These are phyloP conservation scores for Polytrichum commune DNA, from an alignment of 225 moss, liverwort and hornwort species.

Conservation along the genomic window DNA sequence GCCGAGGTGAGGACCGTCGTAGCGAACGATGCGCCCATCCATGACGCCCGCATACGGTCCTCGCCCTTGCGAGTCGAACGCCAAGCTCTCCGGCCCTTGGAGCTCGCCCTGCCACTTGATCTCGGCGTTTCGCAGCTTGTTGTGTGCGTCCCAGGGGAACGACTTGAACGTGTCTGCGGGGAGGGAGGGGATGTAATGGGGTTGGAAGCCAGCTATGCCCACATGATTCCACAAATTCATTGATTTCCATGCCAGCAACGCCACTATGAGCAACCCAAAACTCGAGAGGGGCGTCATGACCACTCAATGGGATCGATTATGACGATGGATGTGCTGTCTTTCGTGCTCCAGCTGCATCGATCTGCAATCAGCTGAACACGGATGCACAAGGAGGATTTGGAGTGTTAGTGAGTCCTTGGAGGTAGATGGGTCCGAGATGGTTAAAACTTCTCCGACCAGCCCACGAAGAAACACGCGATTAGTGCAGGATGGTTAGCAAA, in stretches of 20 bases:
- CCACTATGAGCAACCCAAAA: slow-evolving; percentile 18
- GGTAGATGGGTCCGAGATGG: too few species aligned
- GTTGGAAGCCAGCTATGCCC: slow-evolving; percentile 24
- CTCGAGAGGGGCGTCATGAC: slow-evolving; percentile 21
- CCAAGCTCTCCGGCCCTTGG: slow-evolving; percentile 77
- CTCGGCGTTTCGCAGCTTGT: slow-evolving; percentile 40
- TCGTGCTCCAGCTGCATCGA: too few species aligned
- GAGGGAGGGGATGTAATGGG: slow-evolving; percentile 26
- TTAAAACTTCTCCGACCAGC: too few species aligned
- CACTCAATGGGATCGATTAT: too few species aligned
- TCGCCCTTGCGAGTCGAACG: slow-evolving; percentile 72
- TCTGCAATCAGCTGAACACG: too few species aligned
- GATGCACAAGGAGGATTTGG: too few species aligned
- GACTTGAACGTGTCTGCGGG: slow-evolving; percentile 17
- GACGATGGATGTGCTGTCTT: too few species aligned
- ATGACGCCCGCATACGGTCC: slow-evolving; percentile 79
- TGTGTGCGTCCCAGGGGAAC: slow-evolving; percentile 40
- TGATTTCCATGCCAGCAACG: slow-evolving; percentile 41
- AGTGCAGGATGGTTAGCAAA: too few species aligned
- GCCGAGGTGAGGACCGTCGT: slow-evolving; percentile 72
- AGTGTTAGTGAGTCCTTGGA: too few species aligned
- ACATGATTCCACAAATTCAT: slow-evolving; percentile 8
- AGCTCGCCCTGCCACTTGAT: slow-evolving; percentile 38
- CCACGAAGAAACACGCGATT: too few species aligned
- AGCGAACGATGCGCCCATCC: slow-evolving; percentile 79